Percentiles rank a stretch among this genome's conserved stretches.
Evolutionary conservation across 345 rosid genomes (phyloP).

Genomic region (Acer saccharum): DNA sequence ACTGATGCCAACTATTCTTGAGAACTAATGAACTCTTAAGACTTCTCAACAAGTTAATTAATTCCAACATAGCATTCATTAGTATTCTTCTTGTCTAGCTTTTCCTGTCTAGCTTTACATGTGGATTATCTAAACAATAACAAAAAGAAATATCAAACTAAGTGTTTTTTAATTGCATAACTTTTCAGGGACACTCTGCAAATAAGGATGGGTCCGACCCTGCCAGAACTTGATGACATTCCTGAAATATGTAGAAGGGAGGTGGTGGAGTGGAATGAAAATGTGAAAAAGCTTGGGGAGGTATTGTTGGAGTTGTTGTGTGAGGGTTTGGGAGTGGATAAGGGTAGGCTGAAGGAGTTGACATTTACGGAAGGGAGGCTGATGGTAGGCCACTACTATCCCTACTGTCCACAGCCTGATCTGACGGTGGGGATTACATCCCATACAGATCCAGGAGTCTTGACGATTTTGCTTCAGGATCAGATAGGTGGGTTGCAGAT

Average conservation of each 20-base stretch:
- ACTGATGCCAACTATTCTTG: no score
- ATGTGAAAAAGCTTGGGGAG: slow-evolving; percentile 36
- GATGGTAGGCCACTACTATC: slow-evolving; percentile 26
- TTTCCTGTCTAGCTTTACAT: no score
- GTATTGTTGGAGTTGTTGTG: slow-evolving; percentile 42
- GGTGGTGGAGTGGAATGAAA: slow-evolving; percentile 43
- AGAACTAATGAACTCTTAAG: no score
- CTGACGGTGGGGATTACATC: slow-evolving; percentile 17
- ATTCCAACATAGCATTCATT: no score
- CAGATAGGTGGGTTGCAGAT: slow-evolving; percentile 22
- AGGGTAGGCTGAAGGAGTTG: not conserved
- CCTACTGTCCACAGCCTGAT: slow-evolving; percentile 27
- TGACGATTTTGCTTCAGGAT: slow-evolving; percentile 24
- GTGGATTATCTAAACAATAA: no score
- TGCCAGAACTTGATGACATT: slow-evolving; percentile 25
- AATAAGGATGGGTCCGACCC: slow-evolving; percentile 32
- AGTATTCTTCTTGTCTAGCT: no score
- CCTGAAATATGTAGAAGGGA: slow-evolving; percentile 51
- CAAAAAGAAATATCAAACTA: no score
- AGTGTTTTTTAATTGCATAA: no score
- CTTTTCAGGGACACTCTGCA: slow-evolving; percentile 52
- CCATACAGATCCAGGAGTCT: slow-evolving; percentile 21
- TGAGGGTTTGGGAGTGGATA: slow-evolving; percentile 50
- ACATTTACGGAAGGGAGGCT: slow-evolving; percentile 5
- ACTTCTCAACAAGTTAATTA: no score